A percentile compares a stretch with the other conserved stretches of the same genome.
Evolutionary conservation across 768 basidiomycete species (phyloP).

Genomic region (Kondoa subrosea): DNA sequence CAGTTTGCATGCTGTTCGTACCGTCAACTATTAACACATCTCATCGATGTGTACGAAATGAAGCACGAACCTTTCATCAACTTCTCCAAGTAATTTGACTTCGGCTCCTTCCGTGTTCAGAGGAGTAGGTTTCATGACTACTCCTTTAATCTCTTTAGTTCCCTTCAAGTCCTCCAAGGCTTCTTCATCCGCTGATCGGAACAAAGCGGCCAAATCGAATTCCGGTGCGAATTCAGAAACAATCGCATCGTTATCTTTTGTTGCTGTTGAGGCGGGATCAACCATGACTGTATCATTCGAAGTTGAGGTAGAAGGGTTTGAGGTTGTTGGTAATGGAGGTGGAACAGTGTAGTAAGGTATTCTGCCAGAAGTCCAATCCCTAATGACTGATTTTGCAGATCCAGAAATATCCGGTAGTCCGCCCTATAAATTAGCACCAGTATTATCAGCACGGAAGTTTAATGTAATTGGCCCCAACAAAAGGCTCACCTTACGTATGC

Average conservation of each 20-base stretch:
- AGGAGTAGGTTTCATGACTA: slow-evolving; percentile 35
- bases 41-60: neutral
- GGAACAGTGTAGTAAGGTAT: slow-evolving; percentile 76
- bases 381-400: slow-evolving; percentile 62
- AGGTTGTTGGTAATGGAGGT: slow-evolving; percentile 53
- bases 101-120: slow-evolving; percentile 6
- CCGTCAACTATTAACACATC: neutral
- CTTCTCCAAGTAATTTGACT: slow-evolving; percentile 16
- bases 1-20: slow-evolving; percentile 18
- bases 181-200: slow-evolving; percentile 62
- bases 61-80: slow-evolving; percentile 10
- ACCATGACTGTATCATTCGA: slow-evolving; percentile 37
- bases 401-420: slow-evolving; percentile 76
- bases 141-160: slow-evolving; percentile 35
- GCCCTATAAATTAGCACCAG: slow-evolving; percentile 39
- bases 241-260: slow-evolving; percentile 48
- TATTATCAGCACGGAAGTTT: neutral
- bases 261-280: slow-evolving; percentile 41
- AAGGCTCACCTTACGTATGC: slow-evolving; percentile 53
- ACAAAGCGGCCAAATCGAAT: slow-evolving; percentile 65
- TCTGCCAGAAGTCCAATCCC: slow-evolving; percentile 80
- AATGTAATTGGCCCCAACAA: neutral
- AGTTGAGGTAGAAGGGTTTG: slow-evolving; percentile 13
- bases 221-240: slow-evolving; percentile 53
- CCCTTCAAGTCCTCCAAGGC: slow-evolving; percentile 44